Base-by-base conservation (phyloP, 1,284 basidiomycete genomes). In the Ceratobasidium sp. region DNA sequence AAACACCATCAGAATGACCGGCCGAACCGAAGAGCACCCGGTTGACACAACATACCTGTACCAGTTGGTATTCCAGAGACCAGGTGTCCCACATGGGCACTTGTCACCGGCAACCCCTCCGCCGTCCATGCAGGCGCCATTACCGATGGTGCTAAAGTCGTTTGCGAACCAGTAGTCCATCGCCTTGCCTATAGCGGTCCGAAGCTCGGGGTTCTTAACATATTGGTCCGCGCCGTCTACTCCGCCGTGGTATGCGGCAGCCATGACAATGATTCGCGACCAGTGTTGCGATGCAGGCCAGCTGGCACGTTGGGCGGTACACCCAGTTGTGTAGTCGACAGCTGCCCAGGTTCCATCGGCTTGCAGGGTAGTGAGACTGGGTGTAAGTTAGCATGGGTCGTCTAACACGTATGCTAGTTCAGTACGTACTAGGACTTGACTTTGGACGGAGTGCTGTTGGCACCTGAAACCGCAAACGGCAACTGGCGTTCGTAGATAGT, bases 11-110 rank as follows among this genome's bases (percentile, higher is more conserved):
- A 65, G 48, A 17, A n/a, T n/a, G n/a, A n/a, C 19, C 6, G n/a
- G 8, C 5, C 31, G 11, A 19, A 51, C 47, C 47, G 47, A 64
- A 9, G 29, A 53, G 22, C 31, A 14, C 17, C 22, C 19, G 63
- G 22, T n/a, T 11, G 11, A 51, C 22, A 22, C 48, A n/a, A 65
- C 48, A 22, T 27, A 54, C 69, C 69, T 73, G 50, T 86, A 90
- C 91, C 91, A 93, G 79, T 93, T 92, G 72, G 86, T 87, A 78
- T 91, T 91, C 90, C 88, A 90, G 8, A 85, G 74, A 77, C 89
- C 89, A 1, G 87, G 84, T 15, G 88, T 88, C 9, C 82, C 83
- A 77, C 89, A 90, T 1, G 88, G 86, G 77, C 89, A 90, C 6
- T 17, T 67, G 53, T 36, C 45, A 8, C 80, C 77, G 14, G 78